These are phyloP conservation scores for Hyphopichia pseudoburtonii DNA, from an alignment of 1,139 yeast species.

Conservation along the genomic window DNA sequence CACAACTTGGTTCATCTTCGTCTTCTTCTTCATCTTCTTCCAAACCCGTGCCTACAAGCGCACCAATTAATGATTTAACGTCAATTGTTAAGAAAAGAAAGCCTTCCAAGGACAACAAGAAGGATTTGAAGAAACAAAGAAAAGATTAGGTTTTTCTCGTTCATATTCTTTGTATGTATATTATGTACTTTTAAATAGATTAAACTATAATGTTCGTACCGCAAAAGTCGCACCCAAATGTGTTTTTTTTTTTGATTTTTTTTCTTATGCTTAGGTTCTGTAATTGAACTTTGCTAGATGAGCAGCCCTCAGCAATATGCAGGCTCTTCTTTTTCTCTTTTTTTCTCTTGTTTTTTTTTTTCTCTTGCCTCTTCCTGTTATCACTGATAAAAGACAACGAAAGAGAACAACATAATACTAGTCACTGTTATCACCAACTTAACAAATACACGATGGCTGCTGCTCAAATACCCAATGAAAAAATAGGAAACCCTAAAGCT, in stretches of 20 bases:
- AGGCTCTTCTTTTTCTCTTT: too few relatives aligned
- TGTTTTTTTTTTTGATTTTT: too few relatives aligned
- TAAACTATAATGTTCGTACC: too few relatives aligned
- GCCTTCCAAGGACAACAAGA: constrained; percentile 11
- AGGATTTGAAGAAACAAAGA: constrained; percentile 11
- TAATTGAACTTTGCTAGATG: too few relatives aligned
- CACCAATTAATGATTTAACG: constrained; percentile 31
- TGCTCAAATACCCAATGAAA: constrained; percentile 7
- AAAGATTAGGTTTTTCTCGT: constrained; percentile 5
- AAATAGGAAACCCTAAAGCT: constrained; percentile 3
- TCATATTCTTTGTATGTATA: too few relatives aligned
- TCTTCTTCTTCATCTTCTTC: constrained; percentile 7
- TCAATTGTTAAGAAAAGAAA: constrained; percentile 36
- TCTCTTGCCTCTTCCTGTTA: background rate
- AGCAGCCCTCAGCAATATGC: background rate
- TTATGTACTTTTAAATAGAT: too few relatives aligned
- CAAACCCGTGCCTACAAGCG: background rate
- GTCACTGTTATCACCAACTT: background rate
- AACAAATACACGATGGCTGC: constrained; percentile 4
- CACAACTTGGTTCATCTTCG: too few relatives aligned
- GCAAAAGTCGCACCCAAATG: too few relatives aligned
- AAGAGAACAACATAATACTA: background rate
- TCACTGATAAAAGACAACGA: constrained; percentile 2
- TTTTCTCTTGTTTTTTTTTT: constrained; percentile 1
- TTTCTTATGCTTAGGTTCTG: too few relatives aligned